These are phyloP conservation scores for Coemansia sp. DNA, from an alignment of 192 early-diverging fungal genomes.

Conservation along the genomic window DNA sequence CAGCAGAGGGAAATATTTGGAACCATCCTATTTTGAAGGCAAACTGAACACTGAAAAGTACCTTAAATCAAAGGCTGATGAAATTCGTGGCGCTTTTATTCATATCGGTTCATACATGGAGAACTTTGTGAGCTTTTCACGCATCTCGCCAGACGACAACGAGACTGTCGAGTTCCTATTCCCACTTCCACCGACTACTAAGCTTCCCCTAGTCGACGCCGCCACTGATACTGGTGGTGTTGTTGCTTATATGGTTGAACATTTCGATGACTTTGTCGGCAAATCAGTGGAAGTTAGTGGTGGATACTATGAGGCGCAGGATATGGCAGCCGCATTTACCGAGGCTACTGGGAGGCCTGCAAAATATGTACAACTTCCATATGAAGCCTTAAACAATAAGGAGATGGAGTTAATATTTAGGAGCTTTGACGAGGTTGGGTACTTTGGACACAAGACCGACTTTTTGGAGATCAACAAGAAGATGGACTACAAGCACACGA, in stretches of 20 bases:
- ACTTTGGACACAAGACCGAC: constrained; percentile 27
- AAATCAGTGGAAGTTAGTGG: constrained; percentile 20
- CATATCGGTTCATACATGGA: constrained; percentile 43
- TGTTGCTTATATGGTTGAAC: constrained; percentile 35
- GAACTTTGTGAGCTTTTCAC: constrained; percentile 28
- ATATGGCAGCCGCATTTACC: constrained; percentile 42
- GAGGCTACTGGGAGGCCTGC: constrained; percentile 40
- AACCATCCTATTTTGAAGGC: constrained; percentile 32
- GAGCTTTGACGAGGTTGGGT: constrained; percentile 30
- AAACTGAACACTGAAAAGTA: constrained; percentile 41
- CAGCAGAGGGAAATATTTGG: constrained; percentile 23
- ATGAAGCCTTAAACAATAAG: constrained; percentile 4
- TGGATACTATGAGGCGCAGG: constrained; percentile 37
- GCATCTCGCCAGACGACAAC: constrained; percentile 40
- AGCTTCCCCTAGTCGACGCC: constrained; percentile 38
- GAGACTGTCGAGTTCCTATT: constrained; percentile 36
- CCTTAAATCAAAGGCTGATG: constrained; percentile 18
- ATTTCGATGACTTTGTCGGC: constrained; percentile 33
- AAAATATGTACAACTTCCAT: constrained; percentile 26
- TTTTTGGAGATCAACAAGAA: constrained; percentile 31
- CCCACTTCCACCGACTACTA: constrained; percentile 25
- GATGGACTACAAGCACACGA: constrained; percentile 20
- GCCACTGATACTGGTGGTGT: constrained; percentile 37
- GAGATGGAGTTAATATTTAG: constrained; percentile 31
- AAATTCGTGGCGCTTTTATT: constrained; percentile 26